phyloP scores from a whole-genome alignment of 192 early-diverging fungal species.

The Coemansia sp. region DNA sequence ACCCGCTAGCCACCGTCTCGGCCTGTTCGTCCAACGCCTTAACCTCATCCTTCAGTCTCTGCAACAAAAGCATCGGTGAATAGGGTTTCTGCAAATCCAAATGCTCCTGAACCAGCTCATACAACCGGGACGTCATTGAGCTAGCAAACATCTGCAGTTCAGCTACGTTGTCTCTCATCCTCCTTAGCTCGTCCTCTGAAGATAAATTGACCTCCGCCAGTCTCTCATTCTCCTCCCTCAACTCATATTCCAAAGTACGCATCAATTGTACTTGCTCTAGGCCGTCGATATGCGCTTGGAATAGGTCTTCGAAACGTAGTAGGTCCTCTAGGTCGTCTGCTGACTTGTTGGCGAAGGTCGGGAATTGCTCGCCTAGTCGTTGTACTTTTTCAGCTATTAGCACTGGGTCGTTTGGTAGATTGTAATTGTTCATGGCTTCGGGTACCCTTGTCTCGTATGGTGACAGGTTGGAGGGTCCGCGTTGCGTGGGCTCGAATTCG shows the following conservation, averaged over 20 bases:
- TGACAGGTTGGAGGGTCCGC: conserved; percentile 14
- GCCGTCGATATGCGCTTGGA: conserved; percentile 57
- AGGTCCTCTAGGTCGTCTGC: conserved; percentile 56
- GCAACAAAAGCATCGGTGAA: conserved; percentile 39
- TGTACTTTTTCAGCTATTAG: conserved; percentile 33
- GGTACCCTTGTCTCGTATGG: conserved; percentile 43
- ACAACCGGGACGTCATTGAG: conserved; percentile 51
- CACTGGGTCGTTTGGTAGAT: conserved; percentile 25
- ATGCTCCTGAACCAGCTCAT: conserved; percentile 56
- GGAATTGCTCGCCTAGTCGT: conserved; percentile 46
- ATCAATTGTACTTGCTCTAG: conserved; percentile 58
- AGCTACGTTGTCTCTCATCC: conserved; percentile 51
- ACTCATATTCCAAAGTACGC: conserved; percentile 55
- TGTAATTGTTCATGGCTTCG: conserved; percentile 57
- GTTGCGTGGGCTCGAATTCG: conserved; percentile 30
- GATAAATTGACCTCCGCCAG: conserved; percentile 51
- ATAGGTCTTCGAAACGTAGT: conserved; percentile 55
- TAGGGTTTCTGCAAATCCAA: conserved; percentile 53
- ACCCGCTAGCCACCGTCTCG: conserved; percentile 16
- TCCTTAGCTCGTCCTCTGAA: conserved; percentile 46
- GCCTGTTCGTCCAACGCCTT: conserved; percentile 29
- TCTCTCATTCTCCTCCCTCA: conserved; percentile 52
- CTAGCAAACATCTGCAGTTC: conserved; percentile 56
- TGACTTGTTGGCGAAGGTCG: conserved; percentile 59
- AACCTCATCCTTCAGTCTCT: conserved; percentile 21